Conservation (phyloP, 805 yeast genomes). For the Nematodospora valgi region DNA sequence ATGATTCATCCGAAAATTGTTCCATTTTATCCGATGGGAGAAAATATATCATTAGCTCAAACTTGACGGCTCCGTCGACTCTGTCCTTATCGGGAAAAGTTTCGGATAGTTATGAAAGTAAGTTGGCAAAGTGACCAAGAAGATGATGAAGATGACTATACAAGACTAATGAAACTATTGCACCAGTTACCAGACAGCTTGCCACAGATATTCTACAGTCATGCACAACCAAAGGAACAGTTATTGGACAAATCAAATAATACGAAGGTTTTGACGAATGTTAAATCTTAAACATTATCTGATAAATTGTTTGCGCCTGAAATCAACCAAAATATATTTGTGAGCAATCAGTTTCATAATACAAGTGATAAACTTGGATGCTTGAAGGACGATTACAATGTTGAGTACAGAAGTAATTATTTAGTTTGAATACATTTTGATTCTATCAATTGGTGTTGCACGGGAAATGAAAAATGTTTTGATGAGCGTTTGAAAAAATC, state of each 20-base stretch:
- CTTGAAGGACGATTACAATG: no score
- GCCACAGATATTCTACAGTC: slow-evolving; percentile 3
- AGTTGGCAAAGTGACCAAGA: no score
- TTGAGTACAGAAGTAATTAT: no score
- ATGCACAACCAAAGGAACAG: neutral
- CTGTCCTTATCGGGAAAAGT: slow-evolving; percentile 7
- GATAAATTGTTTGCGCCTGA: slow-evolving; percentile 8
- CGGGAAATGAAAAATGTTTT: no score
- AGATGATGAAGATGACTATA: slow-evolving; percentile 10
- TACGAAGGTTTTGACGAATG: slow-evolving; percentile 15
- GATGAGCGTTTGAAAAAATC: neutral
- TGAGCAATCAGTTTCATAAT: no score
- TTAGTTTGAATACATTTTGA: no score
- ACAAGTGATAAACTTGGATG: no score
- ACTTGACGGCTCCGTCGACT: no score
- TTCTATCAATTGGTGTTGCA: no score
- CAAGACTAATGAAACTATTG: slow-evolving; percentile 3
- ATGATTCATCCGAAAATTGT: slow-evolving; percentile 8
- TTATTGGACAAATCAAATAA: slow-evolving; percentile 11
- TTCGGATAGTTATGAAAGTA: slow-evolving; percentile 15
- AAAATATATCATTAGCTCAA: no score
- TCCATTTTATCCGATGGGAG: neutral
- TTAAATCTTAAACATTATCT: slow-evolving; percentile 11
- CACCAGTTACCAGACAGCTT: neutral
- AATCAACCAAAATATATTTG: no score